phyloP scores from a whole-genome alignment of 768 basidiomycete genomes.

The Mycena galericulata region DNA sequence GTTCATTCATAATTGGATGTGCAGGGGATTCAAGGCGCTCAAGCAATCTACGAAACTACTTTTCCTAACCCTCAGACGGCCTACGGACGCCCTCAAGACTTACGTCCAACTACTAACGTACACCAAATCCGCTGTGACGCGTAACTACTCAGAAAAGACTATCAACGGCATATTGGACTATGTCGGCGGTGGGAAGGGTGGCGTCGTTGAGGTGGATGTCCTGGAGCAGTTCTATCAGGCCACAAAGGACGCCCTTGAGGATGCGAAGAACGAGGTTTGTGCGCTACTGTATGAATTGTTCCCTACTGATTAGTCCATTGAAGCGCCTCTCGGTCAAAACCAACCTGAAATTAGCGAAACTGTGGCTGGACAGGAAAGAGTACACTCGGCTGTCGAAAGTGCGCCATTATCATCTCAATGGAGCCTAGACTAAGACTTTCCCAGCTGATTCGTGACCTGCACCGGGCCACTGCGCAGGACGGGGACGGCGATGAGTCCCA shows the following conservation, averaged over 20 bases:
- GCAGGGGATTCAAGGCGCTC: constrained; percentile 98
- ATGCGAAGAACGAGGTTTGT: constrained; percentile 94
- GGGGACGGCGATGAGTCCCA: constrained; percentile 78
- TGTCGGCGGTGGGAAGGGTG: constrained; percentile 90
- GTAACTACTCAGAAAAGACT: constrained; percentile 97
- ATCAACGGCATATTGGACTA: constrained; percentile 99
- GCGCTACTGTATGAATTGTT: neutral
- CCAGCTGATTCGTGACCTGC: constrained; percentile 84
- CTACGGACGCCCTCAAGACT: constrained; percentile 85
- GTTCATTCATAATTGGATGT: constrained; percentile 10
- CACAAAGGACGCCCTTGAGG: constrained; percentile 89
- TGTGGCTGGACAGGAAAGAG: constrained; percentile 97
- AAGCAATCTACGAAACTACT: constrained; percentile 97
- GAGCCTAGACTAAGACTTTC: constrained; percentile 1
- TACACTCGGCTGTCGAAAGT: constrained; percentile 88
- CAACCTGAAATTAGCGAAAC: constrained; percentile 95
- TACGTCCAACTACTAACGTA: constrained; percentile 91
- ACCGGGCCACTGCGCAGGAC: constrained; percentile 68
- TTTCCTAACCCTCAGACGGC: constrained; percentile 82
- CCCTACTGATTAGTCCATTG: constrained; percentile 5
- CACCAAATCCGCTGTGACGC: constrained; percentile 94
- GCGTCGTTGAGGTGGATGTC: constrained; percentile 82
- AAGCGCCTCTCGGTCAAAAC: constrained; percentile 95
- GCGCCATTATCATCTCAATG: constrained; percentile 22
- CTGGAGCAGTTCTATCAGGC: constrained; percentile 96